A percentile compares a stretch with the other conserved stretches of the same genome.
Evolutionary conservation across 331 rosid species (phyloP).

Genomic region (Rhamnella rubrinervis): DNA sequence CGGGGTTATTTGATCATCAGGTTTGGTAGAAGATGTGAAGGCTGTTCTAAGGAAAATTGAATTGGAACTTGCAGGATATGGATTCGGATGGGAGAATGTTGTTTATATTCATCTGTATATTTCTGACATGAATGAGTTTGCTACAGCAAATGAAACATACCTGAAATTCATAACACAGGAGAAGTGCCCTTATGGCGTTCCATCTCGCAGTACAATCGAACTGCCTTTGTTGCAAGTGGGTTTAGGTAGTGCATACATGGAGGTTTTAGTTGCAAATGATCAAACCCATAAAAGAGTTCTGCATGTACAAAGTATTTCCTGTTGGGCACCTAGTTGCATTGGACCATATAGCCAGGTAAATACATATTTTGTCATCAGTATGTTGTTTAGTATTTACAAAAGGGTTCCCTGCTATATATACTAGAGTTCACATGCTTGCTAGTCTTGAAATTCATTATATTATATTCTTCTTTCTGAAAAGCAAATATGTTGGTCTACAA

Average conservation of each 20-base stretch:
- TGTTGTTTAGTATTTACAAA: too few relatives aligned
- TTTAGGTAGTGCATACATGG: conserved; percentile 70
- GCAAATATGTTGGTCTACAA: background rate
- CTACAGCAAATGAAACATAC: conserved; percentile 77
- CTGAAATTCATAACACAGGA: conserved; percentile 76
- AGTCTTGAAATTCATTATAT: background rate
- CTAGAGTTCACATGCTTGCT: background rate
- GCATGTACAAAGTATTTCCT: conserved; percentile 91
- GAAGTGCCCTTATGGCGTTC: conserved; percentile 86
- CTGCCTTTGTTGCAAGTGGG: conserved; percentile 68
- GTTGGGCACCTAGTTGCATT: conserved; percentile 99
- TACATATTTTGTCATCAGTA: background rate
- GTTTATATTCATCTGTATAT: conserved; percentile 88
- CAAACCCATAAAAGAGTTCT: conserved; percentile 69
- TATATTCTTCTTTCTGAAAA: background rate
- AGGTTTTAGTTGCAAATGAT: conserved; percentile 76
- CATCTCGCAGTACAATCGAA: conserved; percentile 96
- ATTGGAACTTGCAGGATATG: conserved; percentile 45
- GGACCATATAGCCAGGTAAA: conserved; percentile 99
- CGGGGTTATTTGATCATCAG: conserved; percentile 39
- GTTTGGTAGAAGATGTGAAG: conserved; percentile 67
- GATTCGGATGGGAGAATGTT: conserved; percentile 81
- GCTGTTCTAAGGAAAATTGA: conserved; percentile 65
- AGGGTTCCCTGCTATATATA: background rate
- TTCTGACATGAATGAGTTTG: conserved; percentile 75